Percentiles rank a stretch among this genome's conserved stretches.
phyloP scores from a whole-genome alignment of 2,329 filamentous ascomycete genomes.

The Colletotrichum navitas region DNA sequence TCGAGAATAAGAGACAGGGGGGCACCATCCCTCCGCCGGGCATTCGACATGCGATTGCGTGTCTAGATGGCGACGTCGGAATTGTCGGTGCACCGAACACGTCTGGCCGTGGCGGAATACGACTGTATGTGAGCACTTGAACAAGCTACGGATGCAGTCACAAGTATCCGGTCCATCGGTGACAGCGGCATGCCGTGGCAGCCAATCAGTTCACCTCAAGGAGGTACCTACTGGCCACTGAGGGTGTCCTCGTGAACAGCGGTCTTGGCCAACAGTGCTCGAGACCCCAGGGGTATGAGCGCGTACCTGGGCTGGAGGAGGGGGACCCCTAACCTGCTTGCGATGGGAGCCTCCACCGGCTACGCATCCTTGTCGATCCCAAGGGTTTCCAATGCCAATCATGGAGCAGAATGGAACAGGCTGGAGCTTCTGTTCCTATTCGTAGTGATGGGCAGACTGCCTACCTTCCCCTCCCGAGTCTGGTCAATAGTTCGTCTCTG shows the following conservation, averaged over 20 bases:
- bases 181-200: constrained; percentile 36
- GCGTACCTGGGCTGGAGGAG: constrained; percentile 39
- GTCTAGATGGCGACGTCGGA: background rate
- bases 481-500: background rate
- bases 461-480: constrained; percentile 3
- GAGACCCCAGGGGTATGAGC: constrained; percentile 9
- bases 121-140: constrained; percentile 1
- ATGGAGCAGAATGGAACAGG: constrained; percentile 3
- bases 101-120: constrained; percentile 19
- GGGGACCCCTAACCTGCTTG: constrained; percentile 19
- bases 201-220: constrained; percentile 29
- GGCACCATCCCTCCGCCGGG: constrained; percentile 14
- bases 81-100: constrained; percentile 25
- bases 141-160: constrained; percentile 28
- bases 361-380: constrained; percentile 30
- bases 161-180: constrained; percentile 23
- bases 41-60: constrained; percentile 23
- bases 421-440: constrained; percentile 1
- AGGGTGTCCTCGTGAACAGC: constrained; percentile 34
- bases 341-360: constrained; percentile 7
- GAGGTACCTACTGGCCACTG: constrained; percentile 15
- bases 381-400: constrained; percentile 21
- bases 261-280: constrained; percentile 12
- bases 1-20: background rate
- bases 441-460: background rate